Evolutionary conservation across 495 filamentous ascomycete genomes (phyloP), one percentile per base, ranked within the genome.

Genomic region (Apodospora peruviana): DNA sequence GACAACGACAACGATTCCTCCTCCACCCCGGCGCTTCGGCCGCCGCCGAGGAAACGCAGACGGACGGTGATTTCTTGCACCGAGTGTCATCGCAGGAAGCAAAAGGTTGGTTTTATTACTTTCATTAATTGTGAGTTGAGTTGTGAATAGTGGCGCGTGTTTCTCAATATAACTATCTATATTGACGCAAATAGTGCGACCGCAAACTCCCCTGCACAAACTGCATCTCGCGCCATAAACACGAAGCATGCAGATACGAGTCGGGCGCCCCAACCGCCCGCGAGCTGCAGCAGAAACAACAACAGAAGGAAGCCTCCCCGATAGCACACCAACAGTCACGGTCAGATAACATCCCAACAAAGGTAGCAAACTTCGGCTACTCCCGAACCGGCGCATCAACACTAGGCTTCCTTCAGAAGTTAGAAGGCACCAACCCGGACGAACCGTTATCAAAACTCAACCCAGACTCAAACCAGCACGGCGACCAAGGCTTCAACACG

Each of bases 81-180:
- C 16, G 80, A 84, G 57, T 84, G 81, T 46, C 80, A 84, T 57
- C 65, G 80, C 43, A 70, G 80, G 43, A 84, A 83, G 56, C 80
- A 83, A 60, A 83, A 82, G 74, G 78, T 77, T 17, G 27, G 57
- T 34, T 27, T 24, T 25, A 17, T n/a, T n/a, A n/a, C n/a, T n/a
- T n/a, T n/a, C n/a, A n/a, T n/a, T n/a, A n/a, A n/a, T n/a, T n/a
- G n/a, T n/a, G n/a, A n/a, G n/a, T n/a, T n/a, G n/a, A n/a, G n/a
- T n/a, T n/a, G n/a, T n/a, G n/a, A n/a, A n/a, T n/a, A n/a, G n/a
- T n/a, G 4, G 3, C 22, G 8, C 25, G 5, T 42, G 17, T n/a
- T 22, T 23, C 37, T 40, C 16, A 40, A 5, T 18, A 19, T 40
- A 10, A 18, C 37, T n/a, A 40, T 5, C 5, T 19, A 5, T n/a